These are phyloP conservation scores for Dendrostoma leiphaemia DNA, from an alignment of 2,329 filamentous ascomycete species.

Conservation along the genomic window DNA sequence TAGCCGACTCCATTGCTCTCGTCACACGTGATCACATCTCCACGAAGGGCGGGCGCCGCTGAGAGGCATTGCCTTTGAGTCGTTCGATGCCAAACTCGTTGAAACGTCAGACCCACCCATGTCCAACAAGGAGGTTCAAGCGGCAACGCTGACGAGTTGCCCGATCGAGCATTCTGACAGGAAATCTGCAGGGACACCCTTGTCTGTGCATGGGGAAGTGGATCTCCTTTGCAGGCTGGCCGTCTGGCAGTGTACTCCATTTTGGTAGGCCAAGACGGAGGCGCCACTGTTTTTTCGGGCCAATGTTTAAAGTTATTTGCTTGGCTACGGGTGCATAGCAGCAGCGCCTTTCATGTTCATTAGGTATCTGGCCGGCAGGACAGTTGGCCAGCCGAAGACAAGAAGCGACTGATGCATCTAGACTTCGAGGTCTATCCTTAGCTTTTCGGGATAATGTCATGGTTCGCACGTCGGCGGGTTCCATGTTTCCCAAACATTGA, in stretches of 20 bases:
- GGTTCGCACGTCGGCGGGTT: too few species aligned
- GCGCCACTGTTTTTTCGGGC: background rate
- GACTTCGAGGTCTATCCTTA: too few species aligned
- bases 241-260: background rate
- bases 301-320: background rate
- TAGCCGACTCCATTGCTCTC: too few species aligned
- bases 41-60: too few species aligned
- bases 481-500: background rate
- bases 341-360: background rate
- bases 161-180: background rate
- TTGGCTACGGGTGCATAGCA: background rate
- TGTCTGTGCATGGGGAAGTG: background rate
- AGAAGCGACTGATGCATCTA: too few species aligned
- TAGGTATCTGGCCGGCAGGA: background rate
- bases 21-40: too few species aligned
- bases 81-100: background rate
- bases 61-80: background rate
- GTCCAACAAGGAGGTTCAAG: background rate
- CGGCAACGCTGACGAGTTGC: background rate
- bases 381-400: too few species aligned
- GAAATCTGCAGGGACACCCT: background rate
- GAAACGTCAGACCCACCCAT: slow-evolving; percentile 1
- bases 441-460: too few species aligned
- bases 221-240: background rate
- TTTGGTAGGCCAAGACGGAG: background rate